These are phyloP conservation scores for Candida quercuum DNA, from an alignment of 805 yeast species.

Conservation along the genomic window DNA sequence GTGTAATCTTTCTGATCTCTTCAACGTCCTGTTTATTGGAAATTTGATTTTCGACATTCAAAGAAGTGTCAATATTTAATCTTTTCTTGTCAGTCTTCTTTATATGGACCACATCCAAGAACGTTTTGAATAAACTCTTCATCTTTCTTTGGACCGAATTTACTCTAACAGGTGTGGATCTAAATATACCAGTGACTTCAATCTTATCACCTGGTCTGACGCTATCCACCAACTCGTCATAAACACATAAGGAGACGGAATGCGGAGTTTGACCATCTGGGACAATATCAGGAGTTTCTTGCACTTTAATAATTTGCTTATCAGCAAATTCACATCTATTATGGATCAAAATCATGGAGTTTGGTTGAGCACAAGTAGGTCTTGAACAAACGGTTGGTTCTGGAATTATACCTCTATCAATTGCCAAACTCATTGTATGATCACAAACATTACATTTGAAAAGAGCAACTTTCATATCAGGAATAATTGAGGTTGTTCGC, in stretches of 20 bases:
- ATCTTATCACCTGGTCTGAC: constrained; percentile 96
- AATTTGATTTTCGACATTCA: constrained; percentile 40
- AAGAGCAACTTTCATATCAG: constrained; percentile 97
- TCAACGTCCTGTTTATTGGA: constrained; percentile 67
- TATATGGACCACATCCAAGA: constrained; percentile 89
- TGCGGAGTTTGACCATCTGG: constrained; percentile 99
- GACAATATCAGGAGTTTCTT: constrained; percentile 92
- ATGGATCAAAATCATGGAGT: constrained; percentile 87
- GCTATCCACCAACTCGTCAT: constrained; percentile 91
- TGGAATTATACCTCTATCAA: constrained; percentile 89
- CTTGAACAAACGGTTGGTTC: constrained; percentile 96
- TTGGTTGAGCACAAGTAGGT: constrained; percentile 70
- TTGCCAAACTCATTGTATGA: constrained; percentile 86
- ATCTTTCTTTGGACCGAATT: constrained; percentile 81
- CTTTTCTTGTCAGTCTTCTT: constrained; percentile 80
- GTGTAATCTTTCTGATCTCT: constrained; percentile 64
- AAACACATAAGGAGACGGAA: constrained; percentile 86
- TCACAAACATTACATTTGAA: constrained; percentile 94
- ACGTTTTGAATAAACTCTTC: constrained; percentile 84
- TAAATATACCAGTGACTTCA: constrained; percentile 91
- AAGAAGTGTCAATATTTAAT: constrained; percentile 73
- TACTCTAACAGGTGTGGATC: constrained; percentile 87
- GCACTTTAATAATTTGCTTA: constrained; percentile 89
- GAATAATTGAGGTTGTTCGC: constrained; percentile 85
- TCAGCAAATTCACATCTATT: constrained; percentile 92